Base-by-base conservation (phyloP, 148 eudicot species). In the Heliosperma pusillum region DNA sequence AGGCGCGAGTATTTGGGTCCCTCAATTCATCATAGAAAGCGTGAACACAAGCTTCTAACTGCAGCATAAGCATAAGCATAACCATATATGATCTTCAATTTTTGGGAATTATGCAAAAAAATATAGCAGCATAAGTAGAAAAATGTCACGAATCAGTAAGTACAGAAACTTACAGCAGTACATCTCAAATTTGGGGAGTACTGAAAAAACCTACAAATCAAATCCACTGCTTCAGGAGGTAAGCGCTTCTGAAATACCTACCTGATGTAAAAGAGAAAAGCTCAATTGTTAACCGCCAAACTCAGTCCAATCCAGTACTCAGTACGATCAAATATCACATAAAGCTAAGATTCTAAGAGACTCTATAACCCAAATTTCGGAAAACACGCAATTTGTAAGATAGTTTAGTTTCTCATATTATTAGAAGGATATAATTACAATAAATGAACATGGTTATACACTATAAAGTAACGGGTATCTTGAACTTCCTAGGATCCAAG, bases 11-110 rank as follows among this genome's bases (percentile, higher is more conserved):
- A 70, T 83, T 87, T 78, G 96, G 96, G 77, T 94, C 91, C 84
- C 97, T 90, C 82, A 94, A 71, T 80, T 94, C 98, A 80, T 94
- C 98, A 80, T 91, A 94, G 88, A 94, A 94, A 66, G 98, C 93
- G 80, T 94, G 98, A 80, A 94, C 81, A 73, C 98, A 94, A 86
- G 98, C 98, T 86, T 94, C 98, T 87, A 94, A 84, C 98, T 94
- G 86, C 81, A 84, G 76, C 29, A 59, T 36, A 75, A 77, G 40
- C 61, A 25, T 52, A n/a, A n/a, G n/a, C n/a, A n/a, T n/a, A n/a
- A n/a, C n/a, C n/a, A 62, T 1, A 19, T n/a, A 62, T 15, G 47
- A 45, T 62, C 42, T 33, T 1, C 26, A 15, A 9, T 19, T 52
- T 19, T 24, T 45, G 3, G 17, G 29, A 27, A 17, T 56, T 26